These are phyloP conservation scores for Triticum timopheevii DNA, from an alignment of 176 grass and related monocot genomes.

Conservation along the genomic window DNA sequence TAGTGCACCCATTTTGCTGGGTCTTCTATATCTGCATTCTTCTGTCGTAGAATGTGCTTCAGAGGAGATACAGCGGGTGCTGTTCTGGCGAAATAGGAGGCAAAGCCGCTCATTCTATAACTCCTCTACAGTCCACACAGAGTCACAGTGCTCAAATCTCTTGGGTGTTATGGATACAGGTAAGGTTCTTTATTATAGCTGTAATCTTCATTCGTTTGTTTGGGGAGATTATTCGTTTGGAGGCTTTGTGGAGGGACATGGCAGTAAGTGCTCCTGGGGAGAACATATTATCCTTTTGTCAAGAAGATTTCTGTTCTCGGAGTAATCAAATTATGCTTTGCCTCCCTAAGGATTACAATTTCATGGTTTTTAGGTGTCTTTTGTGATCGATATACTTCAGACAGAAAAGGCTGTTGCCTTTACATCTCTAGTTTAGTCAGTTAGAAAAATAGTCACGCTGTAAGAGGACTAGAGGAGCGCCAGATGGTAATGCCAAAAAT, in stretches of 20 bases:
- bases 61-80: background rate
- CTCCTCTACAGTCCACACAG: constrained; percentile 1
- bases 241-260: background rate
- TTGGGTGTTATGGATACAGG: constrained; percentile 31
- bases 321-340: constrained; percentile 11
- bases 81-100: constrained; percentile 1
- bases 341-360: background rate
- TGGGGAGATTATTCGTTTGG: background rate
- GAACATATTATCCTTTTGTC: background rate
- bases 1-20: constrained; percentile 7
- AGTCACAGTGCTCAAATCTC: background rate
- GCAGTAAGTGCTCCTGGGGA: background rate
- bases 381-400: background rate
- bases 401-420: background rate
- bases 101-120: constrained; percentile 20
- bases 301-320: background rate
- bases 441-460: background rate
- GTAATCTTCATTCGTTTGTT: constrained; percentile 3
- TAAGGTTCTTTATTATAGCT: constrained; percentile 36
- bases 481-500: background rate
- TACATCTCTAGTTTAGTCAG: background rate
- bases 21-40: constrained; percentile 26
- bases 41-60: constrained; percentile 9
- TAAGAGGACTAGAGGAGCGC: background rate
- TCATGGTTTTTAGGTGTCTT: background rate